Conservation (phyloP, 306 rosid species). For the Astragalus glycyphyllos region DNA sequence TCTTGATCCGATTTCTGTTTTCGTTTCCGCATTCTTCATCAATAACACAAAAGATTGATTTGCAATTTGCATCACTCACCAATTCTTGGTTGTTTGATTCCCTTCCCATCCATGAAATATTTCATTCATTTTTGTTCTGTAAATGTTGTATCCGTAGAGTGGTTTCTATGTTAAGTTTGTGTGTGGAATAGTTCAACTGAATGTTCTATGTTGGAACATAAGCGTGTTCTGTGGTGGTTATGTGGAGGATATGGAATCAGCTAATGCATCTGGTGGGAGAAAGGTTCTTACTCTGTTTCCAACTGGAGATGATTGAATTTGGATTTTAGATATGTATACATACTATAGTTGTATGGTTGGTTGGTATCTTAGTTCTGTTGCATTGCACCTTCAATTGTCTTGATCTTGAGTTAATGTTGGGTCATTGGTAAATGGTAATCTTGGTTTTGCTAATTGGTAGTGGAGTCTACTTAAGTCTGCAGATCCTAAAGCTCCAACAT, state of each 20-base stretch:
- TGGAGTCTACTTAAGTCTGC: constrained; percentile 51
- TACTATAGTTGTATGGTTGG: constrained; percentile 27
- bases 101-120: no score
- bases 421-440: constrained; percentile 41
- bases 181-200: no score
- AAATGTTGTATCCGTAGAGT: no score
- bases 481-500: constrained; percentile 53
- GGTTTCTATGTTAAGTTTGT: no score
- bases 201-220: no score
- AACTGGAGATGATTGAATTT: constrained; percentile 82
- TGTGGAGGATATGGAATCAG: constrained; percentile 85
- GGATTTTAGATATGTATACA: not conserved
- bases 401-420: constrained; percentile 1
- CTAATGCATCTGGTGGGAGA: constrained; percentile 80
- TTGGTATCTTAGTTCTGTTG: constrained; percentile 22
- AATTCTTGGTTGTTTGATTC: no score
- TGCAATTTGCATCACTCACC: no score
- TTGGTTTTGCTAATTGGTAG: constrained; percentile 45
- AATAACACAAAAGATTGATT: no score
- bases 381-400: constrained; percentile 36
- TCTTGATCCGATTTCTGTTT: no score
- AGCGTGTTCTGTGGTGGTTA: no score
- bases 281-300: constrained; percentile 93
- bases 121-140: no score
- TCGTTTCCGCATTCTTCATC: no score